These are phyloP conservation scores for Ilyonectria sp. DNA, from an alignment of 2,329 filamentous ascomycete genomes.

Conservation along the genomic window DNA sequence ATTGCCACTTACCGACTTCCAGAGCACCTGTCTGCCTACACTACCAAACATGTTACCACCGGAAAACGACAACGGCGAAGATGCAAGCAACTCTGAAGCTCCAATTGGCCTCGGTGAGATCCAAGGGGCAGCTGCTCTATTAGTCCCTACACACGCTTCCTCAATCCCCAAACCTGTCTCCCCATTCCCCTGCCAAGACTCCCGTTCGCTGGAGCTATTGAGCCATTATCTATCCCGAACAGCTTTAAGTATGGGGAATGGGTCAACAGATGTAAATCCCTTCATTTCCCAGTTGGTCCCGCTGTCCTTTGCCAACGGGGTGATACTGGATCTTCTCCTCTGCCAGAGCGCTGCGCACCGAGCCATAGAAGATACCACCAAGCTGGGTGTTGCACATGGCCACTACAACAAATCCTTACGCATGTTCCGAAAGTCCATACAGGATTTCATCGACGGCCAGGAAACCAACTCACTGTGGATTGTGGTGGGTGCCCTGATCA, in stretches of 20 bases:
- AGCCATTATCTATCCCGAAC: slow-evolving; percentile 56
- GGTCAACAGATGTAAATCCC: slow-evolving; percentile 55
- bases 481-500: slow-evolving; percentile 54
- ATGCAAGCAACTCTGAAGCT: not conserved
- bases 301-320: slow-evolving; percentile 54
- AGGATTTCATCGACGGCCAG: slow-evolving; percentile 36
- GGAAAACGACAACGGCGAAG: not conserved
- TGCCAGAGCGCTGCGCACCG: slow-evolving; percentile 52
- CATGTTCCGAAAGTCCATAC: slow-evolving; percentile 41
- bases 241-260: slow-evolving; percentile 58
- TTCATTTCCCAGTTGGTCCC: slow-evolving; percentile 57
- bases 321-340: slow-evolving; percentile 55
- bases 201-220: slow-evolving; percentile 52
- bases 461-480: slow-evolving; percentile 48
- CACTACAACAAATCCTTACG: slow-evolving; percentile 44
- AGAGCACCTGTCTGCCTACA: not conserved
- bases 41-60: not conserved
- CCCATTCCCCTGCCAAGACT: slow-evolving; percentile 6
- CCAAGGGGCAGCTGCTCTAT: not conserved
- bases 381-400: slow-evolving; percentile 33
- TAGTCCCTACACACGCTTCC: not conserved
- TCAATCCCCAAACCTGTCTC: slow-evolving; percentile 1
- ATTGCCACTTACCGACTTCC: not conserved
- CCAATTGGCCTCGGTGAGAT: not conserved
- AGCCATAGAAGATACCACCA: slow-evolving; percentile 20